Base-by-base conservation (phyloP, 495 filamentous ascomycete species). In the Tetracladium setigerum region DNA sequence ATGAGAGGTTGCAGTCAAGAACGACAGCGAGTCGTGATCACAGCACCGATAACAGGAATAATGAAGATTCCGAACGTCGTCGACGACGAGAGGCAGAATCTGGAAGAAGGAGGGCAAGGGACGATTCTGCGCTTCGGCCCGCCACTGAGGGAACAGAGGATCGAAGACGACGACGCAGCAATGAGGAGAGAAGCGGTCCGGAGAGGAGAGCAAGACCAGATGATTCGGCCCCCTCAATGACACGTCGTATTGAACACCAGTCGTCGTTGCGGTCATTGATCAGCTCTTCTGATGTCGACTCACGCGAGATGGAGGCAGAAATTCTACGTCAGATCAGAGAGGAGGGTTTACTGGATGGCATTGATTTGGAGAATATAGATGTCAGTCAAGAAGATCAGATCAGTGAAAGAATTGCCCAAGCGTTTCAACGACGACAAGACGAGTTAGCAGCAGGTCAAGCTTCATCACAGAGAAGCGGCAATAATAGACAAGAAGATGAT, bases 251-350 rank as follows among this genome's bases (percentile, higher is more conserved):
- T 40, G 86, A 87, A 60, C 89, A 95, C 53, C 89, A 95, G 65
- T 80, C 83, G 0, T 92, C 87, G 50, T 69, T 95, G 54, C 71
- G 89, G 46, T 91, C 83, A n/a, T 57, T 95, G 52, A 72, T 95
- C 46, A 87, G 83, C 52, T 67, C 79, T 11, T 84, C 83, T 0
- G 85, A 89, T 52, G 61, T 84, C n/a, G 85, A 84, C 57, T 72
- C 74, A 15, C 66, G 70, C 38, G 87, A 89, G 46, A 74, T 92
- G 58, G 82, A 94, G 61, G 87, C 91, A 57, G 89, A 92, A 60
- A 95, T 95, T 50, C 68, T 91, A 52, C 73, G 84, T 33, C 86
- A 92, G 63, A 95, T 95, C 41, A 77, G 89, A 51, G 87, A 91
- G 54, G 89, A 95, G 54, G 89, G 89, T 0, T 62, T 95, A 41